A percentile compares a stretch with the other conserved stretches of the same genome.
Conservation (phyloP, 2,329 filamentous ascomycete genomes). For the Trichoderma gracile region DNA sequence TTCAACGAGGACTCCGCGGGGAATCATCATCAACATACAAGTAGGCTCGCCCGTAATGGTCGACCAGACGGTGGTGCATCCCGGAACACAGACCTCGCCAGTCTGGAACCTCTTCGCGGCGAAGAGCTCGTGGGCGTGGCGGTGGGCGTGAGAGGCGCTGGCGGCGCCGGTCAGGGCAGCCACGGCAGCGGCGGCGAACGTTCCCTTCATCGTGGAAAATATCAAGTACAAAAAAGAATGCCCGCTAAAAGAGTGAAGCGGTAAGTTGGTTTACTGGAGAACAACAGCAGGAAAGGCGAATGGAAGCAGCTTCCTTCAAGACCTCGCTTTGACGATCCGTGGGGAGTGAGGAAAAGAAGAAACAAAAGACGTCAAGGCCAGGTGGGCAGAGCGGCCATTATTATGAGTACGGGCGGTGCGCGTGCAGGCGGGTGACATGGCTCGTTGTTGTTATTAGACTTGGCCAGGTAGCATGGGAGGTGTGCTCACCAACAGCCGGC, state of each 20-base stretch:
- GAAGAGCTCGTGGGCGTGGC: constrained; percentile 64
- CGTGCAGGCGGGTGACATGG: constrained; percentile 22
- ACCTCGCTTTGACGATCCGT: constrained; percentile 53
- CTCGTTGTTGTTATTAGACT: constrained; percentile 24
- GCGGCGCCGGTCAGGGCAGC: constrained; percentile 60
- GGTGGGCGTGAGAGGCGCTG: constrained; percentile 60
- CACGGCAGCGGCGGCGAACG: constrained; percentile 64
- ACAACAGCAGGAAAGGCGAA: constrained; percentile 54
- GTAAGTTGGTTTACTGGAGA: constrained; percentile 51
- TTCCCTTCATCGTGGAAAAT: constrained; percentile 69
- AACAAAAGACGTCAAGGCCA: constrained; percentile 39
- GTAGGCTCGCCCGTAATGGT: constrained; percentile 68
- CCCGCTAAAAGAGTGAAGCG: constrained; percentile 90
- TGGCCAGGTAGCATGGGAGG: background rate
- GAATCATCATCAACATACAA: constrained; percentile 52
- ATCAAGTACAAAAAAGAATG: constrained; percentile 57
- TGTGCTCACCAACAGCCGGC: constrained; percentile 19
- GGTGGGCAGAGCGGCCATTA: constrained; percentile 48
- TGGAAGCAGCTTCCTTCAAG: constrained; percentile 50
- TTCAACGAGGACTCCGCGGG: background rate
- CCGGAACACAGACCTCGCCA: constrained; percentile 54
- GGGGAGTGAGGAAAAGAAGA: constrained; percentile 40
- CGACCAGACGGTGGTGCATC: constrained; percentile 73
- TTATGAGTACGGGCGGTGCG: constrained; percentile 29
- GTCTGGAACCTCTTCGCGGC: constrained; percentile 48